phyloP scores from a whole-genome alignment of 1,284 basidiomycete species.

The Neolentinus lepideus region DNA sequence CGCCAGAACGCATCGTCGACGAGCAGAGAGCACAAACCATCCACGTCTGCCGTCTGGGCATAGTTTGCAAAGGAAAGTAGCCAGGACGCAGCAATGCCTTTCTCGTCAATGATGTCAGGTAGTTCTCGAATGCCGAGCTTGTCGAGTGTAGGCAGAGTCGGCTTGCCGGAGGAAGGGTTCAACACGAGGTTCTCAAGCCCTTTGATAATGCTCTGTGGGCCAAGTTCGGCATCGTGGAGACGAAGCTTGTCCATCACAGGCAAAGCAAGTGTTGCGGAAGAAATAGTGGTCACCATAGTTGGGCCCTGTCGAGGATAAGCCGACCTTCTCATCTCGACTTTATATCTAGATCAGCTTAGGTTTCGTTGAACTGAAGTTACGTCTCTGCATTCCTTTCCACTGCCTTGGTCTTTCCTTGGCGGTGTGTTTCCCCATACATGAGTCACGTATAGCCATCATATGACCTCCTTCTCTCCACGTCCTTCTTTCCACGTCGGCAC shows the following conservation, averaged over 20 bases:
- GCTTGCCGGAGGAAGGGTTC: conserved; percentile 13
- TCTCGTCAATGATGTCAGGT: conserved; percentile 28
- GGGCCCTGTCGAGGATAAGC: not conserved
- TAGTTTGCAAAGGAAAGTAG: conserved; percentile 33
- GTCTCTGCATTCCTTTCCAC: not conserved
- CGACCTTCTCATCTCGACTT: not conserved
- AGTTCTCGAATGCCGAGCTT: conserved; percentile 26
- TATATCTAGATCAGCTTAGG: not conserved
- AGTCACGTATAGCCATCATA: not conserved
- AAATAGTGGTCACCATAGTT: not conserved
- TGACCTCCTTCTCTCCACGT: not conserved
- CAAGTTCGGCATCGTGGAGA: not conserved
- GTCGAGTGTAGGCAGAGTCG: conserved; percentile 36
- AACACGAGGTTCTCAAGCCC: not conserved
- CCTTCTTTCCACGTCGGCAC: not conserved
- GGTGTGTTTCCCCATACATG: not conserved
- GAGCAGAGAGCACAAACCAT: conserved; percentile 30
- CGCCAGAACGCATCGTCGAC: conserved; percentile 45
- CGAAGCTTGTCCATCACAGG: not conserved
- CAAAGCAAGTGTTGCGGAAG: not conserved
- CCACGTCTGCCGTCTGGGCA: conserved; percentile 26
- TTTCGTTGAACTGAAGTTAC: not conserved
- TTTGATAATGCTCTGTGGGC: not conserved
- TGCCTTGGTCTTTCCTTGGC: not conserved
- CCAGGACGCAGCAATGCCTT: conserved; percentile 37